Base-by-base conservation (phyloP, 495 filamentous ascomycete genomes). In the Tetracladium marchalianum region DNA sequence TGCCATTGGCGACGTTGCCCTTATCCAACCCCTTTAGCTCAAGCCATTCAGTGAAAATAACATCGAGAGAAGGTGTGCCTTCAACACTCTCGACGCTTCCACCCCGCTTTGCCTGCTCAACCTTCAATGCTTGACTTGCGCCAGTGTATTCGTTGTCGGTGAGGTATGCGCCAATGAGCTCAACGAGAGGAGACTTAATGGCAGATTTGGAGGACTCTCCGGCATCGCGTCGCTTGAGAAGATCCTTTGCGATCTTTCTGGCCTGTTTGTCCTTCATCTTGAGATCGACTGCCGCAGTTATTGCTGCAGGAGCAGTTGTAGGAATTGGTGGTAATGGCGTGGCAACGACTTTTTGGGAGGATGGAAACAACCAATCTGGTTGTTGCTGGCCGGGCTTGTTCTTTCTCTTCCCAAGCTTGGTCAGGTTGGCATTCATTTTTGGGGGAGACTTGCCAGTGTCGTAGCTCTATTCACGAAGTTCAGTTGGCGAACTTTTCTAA, bases 151-250 rank as follows among this genome's bases (percentile, higher is more conserved):
- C 76, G 59, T 81, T 73, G 35, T 81, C 75, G 50, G 72, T 67
- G 27, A 89, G 69, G 63, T 86, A 87, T 11, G 67, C 64, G 27
- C 76, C 73, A 51, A 89, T 71, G n/a, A 85, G 67, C 35, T 77
- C 72, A 49, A 87, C 57, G 12, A 89, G 63, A 56, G 79, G 72
- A 15, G 71, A 51, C 9, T 81, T 73, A 31, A 73, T 74, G 44
- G 65, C 51, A 8, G 49, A 12, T 27, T 47, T 51, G 4, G 52
- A 12, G 40, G 49, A 34, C 39, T 51, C 43, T 36, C 43, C 46
- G 38, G 50, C 39, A 43, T 39, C 44, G 17, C 40, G 42, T 15
- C 50, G 54, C 22, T 53, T 51, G 35, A 57, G 40, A 35, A 53
- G 51, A 40, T 49, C 50, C 12, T 53, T 49, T 16, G 49, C 56